Evolutionary conservation across 169 alveolate genomes (phyloP).

Genomic region (Plasmodium cynomolgi): DNA sequence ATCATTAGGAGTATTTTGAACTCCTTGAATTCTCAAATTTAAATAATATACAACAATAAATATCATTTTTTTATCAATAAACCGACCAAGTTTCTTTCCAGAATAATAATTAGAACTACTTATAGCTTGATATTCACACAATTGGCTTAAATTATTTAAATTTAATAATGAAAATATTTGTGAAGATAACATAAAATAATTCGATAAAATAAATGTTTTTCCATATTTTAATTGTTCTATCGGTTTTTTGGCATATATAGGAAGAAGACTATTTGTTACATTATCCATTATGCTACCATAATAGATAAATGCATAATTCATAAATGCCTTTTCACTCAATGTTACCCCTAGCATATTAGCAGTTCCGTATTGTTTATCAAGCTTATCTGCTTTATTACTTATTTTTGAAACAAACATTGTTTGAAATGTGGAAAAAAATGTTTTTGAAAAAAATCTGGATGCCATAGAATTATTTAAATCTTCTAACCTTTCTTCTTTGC

Average conservation of each 20-base stretch:
- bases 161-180: slow-evolving; percentile 1
- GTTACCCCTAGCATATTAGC: background rate
- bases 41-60: background rate
- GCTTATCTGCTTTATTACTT: slow-evolving; percentile 5
- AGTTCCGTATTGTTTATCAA: slow-evolving; percentile 17
- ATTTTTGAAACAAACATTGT: background rate
- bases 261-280: slow-evolving; percentile 37
- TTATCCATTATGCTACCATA: slow-evolving; percentile 43
- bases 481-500: slow-evolving; percentile 9
- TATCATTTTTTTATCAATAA: slow-evolving; percentile 5
- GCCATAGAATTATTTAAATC: slow-evolving; percentile 32
- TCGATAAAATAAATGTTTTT: slow-evolving; percentile 31
- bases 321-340: background rate
- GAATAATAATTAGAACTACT: slow-evolving; percentile 5
- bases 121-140: slow-evolving; percentile 48
- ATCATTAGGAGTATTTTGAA: background rate
- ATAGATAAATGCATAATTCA: background rate
- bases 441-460: slow-evolving; percentile 30
- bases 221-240: slow-evolving; percentile 53
- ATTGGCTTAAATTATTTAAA: slow-evolving; percentile 29
- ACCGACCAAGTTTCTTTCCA: slow-evolving; percentile 1
- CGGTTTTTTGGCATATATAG: slow-evolving; percentile 32
- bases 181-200: background rate
- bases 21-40: background rate
- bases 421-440: slow-evolving; percentile 28